Base-by-base conservation (phyloP, 1,284 basidiomycete species). In the Mycena sp. region DNA sequence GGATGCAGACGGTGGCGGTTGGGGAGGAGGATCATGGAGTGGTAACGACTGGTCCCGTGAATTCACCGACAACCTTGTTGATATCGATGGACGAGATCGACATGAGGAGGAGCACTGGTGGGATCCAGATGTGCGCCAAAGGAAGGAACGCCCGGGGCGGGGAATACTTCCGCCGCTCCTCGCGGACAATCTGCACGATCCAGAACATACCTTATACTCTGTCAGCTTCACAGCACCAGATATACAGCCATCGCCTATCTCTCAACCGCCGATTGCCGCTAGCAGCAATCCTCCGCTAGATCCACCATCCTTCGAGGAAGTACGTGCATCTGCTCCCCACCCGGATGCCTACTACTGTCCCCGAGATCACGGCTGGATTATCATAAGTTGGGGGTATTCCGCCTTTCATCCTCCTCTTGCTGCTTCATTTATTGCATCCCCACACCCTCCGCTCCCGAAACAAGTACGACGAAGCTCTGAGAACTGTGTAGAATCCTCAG, bases 281-380 rank as follows among this genome's bases (percentile, higher is more conserved):
- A n/a, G n/a, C n/a, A n/a, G n/a, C n/a, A n/a, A n/a, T n/a, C 57
- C 74, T 50, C 57, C 72, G 49, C 46, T 71, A 38, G 67, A 75
- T 58, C 54, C 73, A 6, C 69, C 74, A 4, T 67, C 76, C n/a
- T 77, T 78, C 11, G 85, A 87, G 30, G 90, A 93, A 68, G 78
- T 90, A 4, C 84, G 82, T 6, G 85, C 82, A 16, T 84, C 91
- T 21, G 81, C 91, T 37, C 92, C 92, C 11, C 91, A 94, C 72
- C 88, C 92, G 2, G 85, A 91, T 67, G 90, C 90, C 16, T 91
- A 91, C 71, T 94, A 90, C 71, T 93, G 92, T 72, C 85, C 87
- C 23, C 87, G 85, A 71, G 89, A 93, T 63, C 90, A 93, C 69
- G 88, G 88, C 14, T 94, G 92, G 92, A 84, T 92, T 35, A 81